These are phyloP conservation scores for Teratosphaeria epicoccoides DNA, from an alignment of 2,329 filamentous ascomycete species.

Conservation along the genomic window DNA sequence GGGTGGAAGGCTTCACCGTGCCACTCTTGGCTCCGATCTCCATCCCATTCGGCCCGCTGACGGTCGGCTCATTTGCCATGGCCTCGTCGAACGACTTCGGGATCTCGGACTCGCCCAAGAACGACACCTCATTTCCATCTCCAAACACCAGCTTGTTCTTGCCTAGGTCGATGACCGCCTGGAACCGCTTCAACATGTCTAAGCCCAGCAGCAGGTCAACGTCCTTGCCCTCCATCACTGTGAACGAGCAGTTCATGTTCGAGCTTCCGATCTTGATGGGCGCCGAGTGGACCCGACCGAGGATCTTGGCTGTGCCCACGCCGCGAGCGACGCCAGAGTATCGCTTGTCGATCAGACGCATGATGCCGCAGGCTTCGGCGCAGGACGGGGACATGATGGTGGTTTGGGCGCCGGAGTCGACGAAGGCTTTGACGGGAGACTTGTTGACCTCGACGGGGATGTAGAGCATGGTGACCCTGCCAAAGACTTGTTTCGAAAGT, in stretches of 20 bases:
- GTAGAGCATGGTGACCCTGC: slow-evolving; percentile 90
- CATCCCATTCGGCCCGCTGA: slow-evolving; percentile 78
- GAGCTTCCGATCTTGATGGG: slow-evolving; percentile 86
- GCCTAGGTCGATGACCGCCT: slow-evolving; percentile 80
- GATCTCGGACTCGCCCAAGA: slow-evolving; percentile 86
- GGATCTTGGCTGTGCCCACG: slow-evolving; percentile 87
- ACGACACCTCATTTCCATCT: slow-evolving; percentile 67
- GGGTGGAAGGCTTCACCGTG: slow-evolving; percentile 41
- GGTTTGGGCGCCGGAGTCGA: slow-evolving; percentile 93
- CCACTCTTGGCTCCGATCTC: slow-evolving; percentile 77
- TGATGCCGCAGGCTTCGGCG: slow-evolving; percentile 86
- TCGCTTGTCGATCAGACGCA: slow-evolving; percentile 85
- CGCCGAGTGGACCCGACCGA: slow-evolving; percentile 89
- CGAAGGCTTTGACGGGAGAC: slow-evolving; percentile 83
- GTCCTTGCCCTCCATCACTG: slow-evolving; percentile 97
- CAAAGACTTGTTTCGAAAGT: slow-evolving; percentile 58
- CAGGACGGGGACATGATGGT: slow-evolving; percentile 97
- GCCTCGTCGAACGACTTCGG: slow-evolving; percentile 69
- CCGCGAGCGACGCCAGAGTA: slow-evolving; percentile 88
- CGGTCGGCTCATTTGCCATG: slow-evolving; percentile 66
- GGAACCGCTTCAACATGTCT: slow-evolving; percentile 94
- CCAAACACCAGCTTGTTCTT: slow-evolving; percentile 73
- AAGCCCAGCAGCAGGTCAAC: slow-evolving; percentile 87
- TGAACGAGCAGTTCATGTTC: slow-evolving; percentile 88
- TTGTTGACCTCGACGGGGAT: slow-evolving; percentile 92